These are phyloP conservation scores for Penicillium capsulatum DNA, from an alignment of 2,329 filamentous ascomycete species.

Conservation along the genomic window DNA sequence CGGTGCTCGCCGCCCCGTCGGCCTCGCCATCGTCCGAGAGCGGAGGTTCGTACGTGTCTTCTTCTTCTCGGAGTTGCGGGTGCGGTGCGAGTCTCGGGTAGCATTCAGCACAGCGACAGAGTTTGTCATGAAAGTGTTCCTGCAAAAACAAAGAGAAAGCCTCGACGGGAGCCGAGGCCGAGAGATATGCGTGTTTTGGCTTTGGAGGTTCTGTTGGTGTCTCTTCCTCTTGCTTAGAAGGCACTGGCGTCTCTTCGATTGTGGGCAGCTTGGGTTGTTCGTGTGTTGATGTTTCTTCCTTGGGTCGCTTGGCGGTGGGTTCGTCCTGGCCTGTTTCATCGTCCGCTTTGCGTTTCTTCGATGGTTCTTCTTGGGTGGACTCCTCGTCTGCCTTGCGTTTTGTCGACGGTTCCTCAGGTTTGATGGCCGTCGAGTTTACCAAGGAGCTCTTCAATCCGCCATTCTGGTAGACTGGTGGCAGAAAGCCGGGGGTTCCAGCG, in stretches of 20 bases:
- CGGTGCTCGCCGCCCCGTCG: constrained; percentile 47
- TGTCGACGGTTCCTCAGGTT: constrained; percentile 43
- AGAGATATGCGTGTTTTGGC: constrained; percentile 61
- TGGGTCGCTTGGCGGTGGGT: constrained; percentile 46
- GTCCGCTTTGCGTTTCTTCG: constrained; percentile 65
- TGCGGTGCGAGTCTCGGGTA: constrained; percentile 68
- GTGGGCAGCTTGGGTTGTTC: constrained; percentile 6
- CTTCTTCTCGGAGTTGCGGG: constrained; percentile 83
- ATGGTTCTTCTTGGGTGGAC: constrained; percentile 23
- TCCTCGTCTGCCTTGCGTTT: constrained; percentile 64
- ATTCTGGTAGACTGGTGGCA: constrained; percentile 62
- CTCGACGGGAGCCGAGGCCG: constrained; percentile 49
- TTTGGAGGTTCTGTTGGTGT: constrained; percentile 7
- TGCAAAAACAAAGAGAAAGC: constrained; percentile 79
- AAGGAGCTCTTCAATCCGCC: constrained; percentile 18
- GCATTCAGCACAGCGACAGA: constrained; percentile 81
- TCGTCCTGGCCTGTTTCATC: constrained; percentile 37
- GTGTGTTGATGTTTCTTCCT: constrained; percentile 32
- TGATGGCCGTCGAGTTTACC: neutral
- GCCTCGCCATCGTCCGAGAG: constrained; percentile 64
- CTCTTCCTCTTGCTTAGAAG: neutral
- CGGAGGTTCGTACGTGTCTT: constrained; percentile 90
- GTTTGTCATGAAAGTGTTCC: constrained; percentile 69
- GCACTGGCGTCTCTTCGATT: constrained; percentile 5
- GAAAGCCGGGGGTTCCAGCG: constrained; percentile 72